phyloP scores from a whole-genome alignment of 345 rosid species.

The Cardamine chenopodiifolia region DNA sequence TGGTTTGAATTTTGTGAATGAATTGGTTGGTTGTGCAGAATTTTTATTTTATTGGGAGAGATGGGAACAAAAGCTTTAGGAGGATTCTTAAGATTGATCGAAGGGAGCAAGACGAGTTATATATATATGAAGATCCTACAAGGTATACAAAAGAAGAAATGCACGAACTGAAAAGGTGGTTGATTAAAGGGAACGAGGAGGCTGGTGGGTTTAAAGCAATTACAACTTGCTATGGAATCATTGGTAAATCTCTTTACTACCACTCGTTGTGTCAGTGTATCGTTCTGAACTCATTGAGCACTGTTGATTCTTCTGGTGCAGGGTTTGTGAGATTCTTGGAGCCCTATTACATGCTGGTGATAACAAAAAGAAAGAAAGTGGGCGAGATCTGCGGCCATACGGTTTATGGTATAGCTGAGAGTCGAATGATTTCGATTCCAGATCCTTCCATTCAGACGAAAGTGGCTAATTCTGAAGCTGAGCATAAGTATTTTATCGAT shows the following conservation, averaged over 20 bases:
- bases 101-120: constrained; percentile 58
- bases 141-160: constrained; percentile 63
- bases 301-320: constrained; percentile 39
- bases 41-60: constrained; percentile 83
- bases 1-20: background rate
- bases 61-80: constrained; percentile 61
- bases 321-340: constrained; percentile 89
- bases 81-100: constrained; percentile 82
- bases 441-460: constrained; percentile 54
- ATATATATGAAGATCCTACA: constrained; percentile 62
- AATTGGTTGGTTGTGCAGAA: constrained; percentile 48
- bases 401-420: constrained; percentile 64
- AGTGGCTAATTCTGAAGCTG: constrained; percentile 70
- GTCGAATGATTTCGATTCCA: constrained; percentile 68
- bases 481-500: constrained; percentile 56
- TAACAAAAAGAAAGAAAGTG: constrained; percentile 76
- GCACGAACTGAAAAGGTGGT: constrained; percentile 55
- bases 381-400: constrained; percentile 80
- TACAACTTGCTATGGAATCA: constrained; percentile 76
- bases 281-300: constrained; percentile 12
- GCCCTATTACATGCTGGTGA: constrained; percentile 83
- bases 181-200: constrained; percentile 59
- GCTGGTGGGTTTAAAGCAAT: constrained; percentile 71
- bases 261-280: background rate
- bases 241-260: constrained; percentile 52